phyloP scores from a whole-genome alignment of 805 yeast genomes.

The Yarrowia sp. region DNA sequence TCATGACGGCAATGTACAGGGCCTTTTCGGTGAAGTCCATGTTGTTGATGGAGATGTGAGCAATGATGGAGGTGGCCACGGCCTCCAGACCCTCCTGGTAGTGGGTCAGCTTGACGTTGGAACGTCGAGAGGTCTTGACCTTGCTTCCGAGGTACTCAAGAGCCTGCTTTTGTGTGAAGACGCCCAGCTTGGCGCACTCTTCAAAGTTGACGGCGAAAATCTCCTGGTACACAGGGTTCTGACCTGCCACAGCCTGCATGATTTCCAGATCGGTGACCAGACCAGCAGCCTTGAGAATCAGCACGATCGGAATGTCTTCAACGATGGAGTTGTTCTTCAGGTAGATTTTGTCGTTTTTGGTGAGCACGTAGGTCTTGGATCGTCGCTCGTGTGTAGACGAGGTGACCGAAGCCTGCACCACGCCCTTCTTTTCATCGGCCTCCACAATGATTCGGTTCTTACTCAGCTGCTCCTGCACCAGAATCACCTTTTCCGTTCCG shows the following conservation, averaged over 20 bases:
- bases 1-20: slow-evolving; percentile 92
- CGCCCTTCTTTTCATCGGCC: slow-evolving; percentile 91
- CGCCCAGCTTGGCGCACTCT: slow-evolving; percentile 84
- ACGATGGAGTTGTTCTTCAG: slow-evolving; percentile 93
- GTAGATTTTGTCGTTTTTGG: slow-evolving; percentile 87
- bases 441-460: slow-evolving; percentile 98
- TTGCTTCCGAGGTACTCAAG: slow-evolving; percentile 87
- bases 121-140: slow-evolving; percentile 90
- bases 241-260: slow-evolving; percentile 92
- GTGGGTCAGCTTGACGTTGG: slow-evolving; percentile 77
- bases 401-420: slow-evolving; percentile 97
- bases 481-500: slow-evolving; percentile 96
- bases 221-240: slow-evolving; percentile 87
- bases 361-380: slow-evolving; percentile 93
- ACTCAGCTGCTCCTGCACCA: slow-evolving; percentile 95
- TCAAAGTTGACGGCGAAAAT: slow-evolving; percentile 91
- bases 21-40: slow-evolving; percentile 94
- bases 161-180: slow-evolving; percentile 93
- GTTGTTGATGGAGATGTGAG: slow-evolving; percentile 86
- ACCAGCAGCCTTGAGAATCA: slow-evolving; percentile 94
- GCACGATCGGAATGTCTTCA: slow-evolving; percentile 94
- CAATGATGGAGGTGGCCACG: slow-evolving; percentile 89
- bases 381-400: slow-evolving; percentile 98
- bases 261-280: slow-evolving; percentile 90
- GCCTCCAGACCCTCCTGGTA: slow-evolving; percentile 95